Evolutionary conservation across 139 green algal species (phyloP), one percentile per base, ranked within the genome.

Genomic region (Tetradesmus lagerheimii): DNA sequence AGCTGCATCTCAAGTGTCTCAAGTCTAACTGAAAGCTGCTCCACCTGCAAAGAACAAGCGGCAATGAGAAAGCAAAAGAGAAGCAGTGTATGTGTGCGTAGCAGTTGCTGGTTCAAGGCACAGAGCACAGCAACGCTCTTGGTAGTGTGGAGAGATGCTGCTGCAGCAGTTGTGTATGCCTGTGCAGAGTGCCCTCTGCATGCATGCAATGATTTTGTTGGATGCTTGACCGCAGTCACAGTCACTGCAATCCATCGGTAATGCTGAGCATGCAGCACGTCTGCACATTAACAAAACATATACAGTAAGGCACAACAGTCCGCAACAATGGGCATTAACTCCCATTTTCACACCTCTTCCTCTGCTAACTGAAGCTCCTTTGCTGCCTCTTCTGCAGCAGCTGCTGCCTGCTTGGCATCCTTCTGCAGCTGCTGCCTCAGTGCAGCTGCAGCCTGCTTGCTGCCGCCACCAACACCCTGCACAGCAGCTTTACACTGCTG

Each of bases 1-100:
- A 80, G 27, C 27, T 57, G 74, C 76, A 90, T 4, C 11, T 78
- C 38, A 38, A 88, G 71, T 38, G 83, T 64, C 29, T 88, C 83
- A 18, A 88, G 15, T 4, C 43, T 23, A 5, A 53, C 83, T 34
- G 64, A 88, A 23, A 64, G 12, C 27, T 88, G 27, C 27, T 88
- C 78, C 39, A 41, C 50, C 74, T 86, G 85, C 50, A 37, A 53
- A 11, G 23, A 53, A 18, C 38, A 57, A 1, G 35, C 76, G 57
- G 39, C 16, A 84, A 9, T 12, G 8, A 62, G 43, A 50, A 20
- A 84, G 39, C 78, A 62, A 4, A 41, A 62, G 38, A 62, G 20
- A 41, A 62, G 38, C 78, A 84, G 25, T 34, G 4, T 62, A 6
- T 20, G 31, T 2, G 11, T 83, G 39, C 23, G 77, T 57, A 20